Percentiles rank a stretch among this genome's conserved stretches.
Conservation (phyloP, 352 stramenopile genomes). For the Phytophthora constricta region DNA sequence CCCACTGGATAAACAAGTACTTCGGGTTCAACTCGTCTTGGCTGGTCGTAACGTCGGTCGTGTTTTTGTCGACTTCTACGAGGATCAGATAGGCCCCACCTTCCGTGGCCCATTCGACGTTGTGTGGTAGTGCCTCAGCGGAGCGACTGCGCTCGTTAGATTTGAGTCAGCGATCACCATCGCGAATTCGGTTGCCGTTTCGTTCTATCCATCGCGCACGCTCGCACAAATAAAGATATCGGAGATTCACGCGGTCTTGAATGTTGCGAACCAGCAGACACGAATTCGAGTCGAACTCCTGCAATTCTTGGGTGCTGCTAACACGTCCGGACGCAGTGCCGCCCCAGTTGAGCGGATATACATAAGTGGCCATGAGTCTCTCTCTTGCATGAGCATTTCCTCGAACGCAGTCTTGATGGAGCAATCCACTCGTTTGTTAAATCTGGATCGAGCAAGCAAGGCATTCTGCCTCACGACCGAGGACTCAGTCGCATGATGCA, state of each 20-base stretch:
- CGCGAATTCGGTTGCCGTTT: constrained; percentile 15
- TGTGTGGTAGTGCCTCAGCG: constrained; percentile 6
- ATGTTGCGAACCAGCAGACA: constrained; percentile 19
- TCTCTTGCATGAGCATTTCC: background rate
- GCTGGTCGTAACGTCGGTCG: constrained; percentile 34
- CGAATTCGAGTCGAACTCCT: constrained; percentile 22
- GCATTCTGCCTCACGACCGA: background rate
- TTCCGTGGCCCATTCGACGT: constrained; percentile 29
- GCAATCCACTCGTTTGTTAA: too few relatives aligned
- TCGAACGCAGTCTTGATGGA: too few relatives aligned
- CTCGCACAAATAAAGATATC: constrained; percentile 26
- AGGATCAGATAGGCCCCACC: background rate
- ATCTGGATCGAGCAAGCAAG: too few relatives aligned
- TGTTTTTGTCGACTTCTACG: constrained; percentile 17
- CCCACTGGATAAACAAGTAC: constrained; percentile 49
- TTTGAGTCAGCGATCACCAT: constrained; percentile 30
- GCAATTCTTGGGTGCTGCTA: constrained; percentile 7
- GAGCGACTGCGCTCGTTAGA: constrained; percentile 23
- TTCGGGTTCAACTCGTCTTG: constrained; percentile 40
- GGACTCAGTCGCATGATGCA: background rate
- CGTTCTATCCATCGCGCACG: constrained; percentile 2
- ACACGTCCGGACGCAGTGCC: background rate
- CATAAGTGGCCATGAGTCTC: too few relatives aligned
- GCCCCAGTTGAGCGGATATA: background rate
- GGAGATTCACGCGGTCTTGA: constrained; percentile 10